These are phyloP conservation scores for Brassica nigra DNA, from an alignment of 345 rosid species.

Conservation along the genomic window DNA sequence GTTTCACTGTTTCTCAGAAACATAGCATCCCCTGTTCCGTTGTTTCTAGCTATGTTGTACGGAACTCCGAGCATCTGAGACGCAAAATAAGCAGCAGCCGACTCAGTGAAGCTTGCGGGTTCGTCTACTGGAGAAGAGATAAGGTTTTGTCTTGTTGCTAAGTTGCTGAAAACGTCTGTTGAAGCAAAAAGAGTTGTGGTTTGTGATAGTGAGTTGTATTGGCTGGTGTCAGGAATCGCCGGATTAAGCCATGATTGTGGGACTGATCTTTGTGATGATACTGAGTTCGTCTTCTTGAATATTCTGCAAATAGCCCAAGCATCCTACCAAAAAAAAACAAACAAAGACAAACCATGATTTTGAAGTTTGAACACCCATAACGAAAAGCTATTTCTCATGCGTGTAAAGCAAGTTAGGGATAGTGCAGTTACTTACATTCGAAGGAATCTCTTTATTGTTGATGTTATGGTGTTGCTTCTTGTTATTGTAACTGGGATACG, in stretches of 20 bases:
- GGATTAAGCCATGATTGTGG: slow-evolving; percentile 55
- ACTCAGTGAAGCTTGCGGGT: slow-evolving; percentile 5
- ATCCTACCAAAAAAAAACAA: slow-evolving; percentile 52
- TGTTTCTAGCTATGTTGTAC: slow-evolving; percentile 20
- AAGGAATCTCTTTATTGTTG: slow-evolving; percentile 55
- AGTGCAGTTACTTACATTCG: slow-evolving; percentile 48
- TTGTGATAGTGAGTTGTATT: slow-evolving; percentile 31
- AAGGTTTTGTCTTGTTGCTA: slow-evolving; percentile 21
- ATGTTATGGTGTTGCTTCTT: slow-evolving; percentile 30
- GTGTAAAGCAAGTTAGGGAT: slow-evolving; percentile 19
- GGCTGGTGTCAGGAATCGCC: slow-evolving; percentile 6
- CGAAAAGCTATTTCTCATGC: not conserved
- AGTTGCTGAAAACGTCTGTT: slow-evolving; percentile 16
- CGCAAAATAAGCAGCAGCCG: slow-evolving; percentile 25
- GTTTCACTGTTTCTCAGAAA: slow-evolving; percentile 18
- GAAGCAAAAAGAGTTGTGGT: slow-evolving; percentile 25
- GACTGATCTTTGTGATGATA: slow-evolving; percentile 65
- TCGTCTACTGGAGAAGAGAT: slow-evolving; percentile 15
- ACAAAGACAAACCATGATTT: not conserved
- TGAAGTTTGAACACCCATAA: not conserved
- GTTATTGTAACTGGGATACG: slow-evolving; percentile 11
- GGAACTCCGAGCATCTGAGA: slow-evolving; percentile 39
- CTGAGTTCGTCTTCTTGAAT: slow-evolving; percentile 78
- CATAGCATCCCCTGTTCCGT: slow-evolving; percentile 17
- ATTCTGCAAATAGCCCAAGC: slow-evolving; percentile 98